A percentile compares a stretch with the other conserved stretches of the same genome.
Conservation (phyloP, 257 asterid genomes). For the Nicotiana attenuata region DNA sequence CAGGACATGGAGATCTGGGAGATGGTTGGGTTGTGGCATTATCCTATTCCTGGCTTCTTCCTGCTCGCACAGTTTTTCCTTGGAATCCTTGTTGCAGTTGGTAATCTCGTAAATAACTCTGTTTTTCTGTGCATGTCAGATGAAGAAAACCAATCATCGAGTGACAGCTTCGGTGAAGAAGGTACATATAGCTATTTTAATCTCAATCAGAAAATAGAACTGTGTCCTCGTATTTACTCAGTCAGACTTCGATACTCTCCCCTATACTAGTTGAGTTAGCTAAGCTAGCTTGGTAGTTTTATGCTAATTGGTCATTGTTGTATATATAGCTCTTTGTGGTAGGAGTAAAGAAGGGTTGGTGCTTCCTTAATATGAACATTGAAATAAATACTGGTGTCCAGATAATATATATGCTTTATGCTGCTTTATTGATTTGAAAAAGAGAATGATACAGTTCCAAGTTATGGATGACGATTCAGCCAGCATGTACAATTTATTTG, state of each 20-base stretch:
- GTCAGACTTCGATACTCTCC: background rate
- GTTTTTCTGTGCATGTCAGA: conserved; percentile 69
- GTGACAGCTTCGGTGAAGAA: conserved; percentile 61
- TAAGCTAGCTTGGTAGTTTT: background rate
- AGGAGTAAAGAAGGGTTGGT: background rate
- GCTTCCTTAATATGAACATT: background rate
- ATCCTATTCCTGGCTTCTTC: conserved; percentile 97
- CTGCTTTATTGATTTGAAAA: background rate
- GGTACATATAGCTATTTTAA: conserved; percentile 36
- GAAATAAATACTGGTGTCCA: background rate
- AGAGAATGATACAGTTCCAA: background rate
- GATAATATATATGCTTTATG: background rate
- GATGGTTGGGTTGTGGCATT: conserved; percentile 98
- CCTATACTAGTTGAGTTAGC: conserved; percentile 7
- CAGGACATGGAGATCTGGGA: conserved; percentile 99
- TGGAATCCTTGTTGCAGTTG: conserved; percentile 95
- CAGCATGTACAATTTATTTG: background rate
- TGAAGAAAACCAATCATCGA: conserved; percentile 59
- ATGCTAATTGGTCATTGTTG: background rate
- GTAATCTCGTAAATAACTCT: conserved; percentile 89
- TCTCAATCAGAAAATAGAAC: conserved; percentile 10
- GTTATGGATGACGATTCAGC: background rate
- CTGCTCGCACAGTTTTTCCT: conserved; percentile 93
- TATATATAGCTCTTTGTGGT: background rate
- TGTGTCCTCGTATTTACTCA: background rate